Evolutionary conservation across 1,139 yeast species (phyloP), one percentile per base, ranked within the genome.

Genomic region (Candida frijolesensis): DNA sequence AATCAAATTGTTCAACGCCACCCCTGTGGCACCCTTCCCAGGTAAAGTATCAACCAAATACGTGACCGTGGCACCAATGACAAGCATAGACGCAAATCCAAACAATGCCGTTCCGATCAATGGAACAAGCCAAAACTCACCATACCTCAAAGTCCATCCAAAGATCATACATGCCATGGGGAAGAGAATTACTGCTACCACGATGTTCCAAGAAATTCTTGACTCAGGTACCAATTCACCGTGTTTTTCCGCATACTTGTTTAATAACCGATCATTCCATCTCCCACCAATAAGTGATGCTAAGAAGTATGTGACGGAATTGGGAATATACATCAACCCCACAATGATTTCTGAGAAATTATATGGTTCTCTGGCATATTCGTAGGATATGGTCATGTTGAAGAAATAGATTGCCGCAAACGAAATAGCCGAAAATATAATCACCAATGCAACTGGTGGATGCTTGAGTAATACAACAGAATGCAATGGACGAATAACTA

Each of bases 11-110:
- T 88, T 89, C 51, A 90, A 66, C 0, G 96, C 96, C 42, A 89
- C 89, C 1, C 96, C 96, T 0, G 96, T 87, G 4, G 96, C 92
- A 38, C 96, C 96, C 59, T 86, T 79, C 0, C 96, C 96, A 0
- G 96, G 96, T 47, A 90, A 74, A 0, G 91, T 83, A 64, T 90
- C 96, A 2, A 90, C 92, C 52, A 90, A 70, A 63, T 89, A 90
- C 0, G 96, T 89, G 4, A 87, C 82, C 0, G 91, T 85, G 8
- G 89, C 83, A 1, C 96, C 95, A 56, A 89, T 88, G 7, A 88
- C 83, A 67, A 89, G 80, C 96, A 89, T 88, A 22, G 90, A 83
- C 0, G 94, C 88, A 62, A 87, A 82, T 0, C 97, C 97, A 65
- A 86, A 88, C 5, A 88, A 55, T 1, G 92, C 89, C 3, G 95